Base-by-base conservation (phyloP, 2,329 filamentous ascomycete genomes). In the Colletotrichum siamense region DNA sequence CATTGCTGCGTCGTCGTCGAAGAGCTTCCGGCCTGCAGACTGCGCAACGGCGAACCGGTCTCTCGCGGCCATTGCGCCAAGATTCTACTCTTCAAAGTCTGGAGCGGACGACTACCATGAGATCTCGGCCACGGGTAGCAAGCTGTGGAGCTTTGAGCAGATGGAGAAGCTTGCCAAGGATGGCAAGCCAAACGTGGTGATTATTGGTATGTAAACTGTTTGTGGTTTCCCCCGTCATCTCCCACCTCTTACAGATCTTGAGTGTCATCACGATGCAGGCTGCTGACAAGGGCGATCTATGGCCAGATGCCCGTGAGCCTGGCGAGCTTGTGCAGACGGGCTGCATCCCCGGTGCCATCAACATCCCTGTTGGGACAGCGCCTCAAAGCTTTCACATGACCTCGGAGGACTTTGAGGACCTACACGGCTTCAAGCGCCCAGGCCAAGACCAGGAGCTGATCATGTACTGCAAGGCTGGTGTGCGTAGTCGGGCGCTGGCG, bases 391-490 rank as follows among this genome's bases (percentile, higher is more conserved):
- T 98, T 81, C 94, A 96, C 84, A 89, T 98, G 9, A 83, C 89
- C 0, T 88, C 90, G 1, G 94, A 95, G 15, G 96, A 98, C 78
- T 99, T 99, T 82, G 91, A 94, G 82, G 95, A 95, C 76, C 87
- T 93, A 18, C 96, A 95, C 84, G 96, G 95, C 6, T 98, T 94
- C 82, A 86, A 89, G 75, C 94, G 95, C 77, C 96, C 89, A 0
- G 80, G 81, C 4, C 87, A 87, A 76, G 88, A 91, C 61, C 83
- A 85, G 36, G 88, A 91, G 78, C 84, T 98, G 16, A 89, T 99
- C 6, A 97, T 99, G 81, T 99, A 98, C 85, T 99, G 97, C 87
- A 98, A 95, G 87, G 93, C 96, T 0, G 97, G 97, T 3, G 95
- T 99, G 78, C 89, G 97, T 82, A 95, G 95, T 80, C 88, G 89